These are phyloP conservation scores for Evernia prunastri DNA, from an alignment of 495 filamentous ascomycete species.

Conservation along the genomic window DNA sequence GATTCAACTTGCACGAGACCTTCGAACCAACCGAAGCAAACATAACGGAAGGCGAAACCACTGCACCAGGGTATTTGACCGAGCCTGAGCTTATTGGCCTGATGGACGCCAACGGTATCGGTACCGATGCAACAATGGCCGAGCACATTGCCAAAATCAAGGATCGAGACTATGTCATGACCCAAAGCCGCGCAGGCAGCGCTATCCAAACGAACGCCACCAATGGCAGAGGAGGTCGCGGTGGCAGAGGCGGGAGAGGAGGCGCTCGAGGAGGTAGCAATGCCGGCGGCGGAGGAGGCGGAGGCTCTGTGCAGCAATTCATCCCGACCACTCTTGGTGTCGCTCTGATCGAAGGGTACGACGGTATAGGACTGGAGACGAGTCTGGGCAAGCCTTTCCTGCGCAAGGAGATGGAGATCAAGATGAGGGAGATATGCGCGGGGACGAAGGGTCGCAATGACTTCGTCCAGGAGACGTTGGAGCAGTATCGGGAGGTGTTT, in stretches of 20 bases:
- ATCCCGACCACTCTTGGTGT: slow-evolving; percentile 86
- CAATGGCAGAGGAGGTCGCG: slow-evolving; percentile 33
- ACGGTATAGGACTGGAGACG: slow-evolving; percentile 81
- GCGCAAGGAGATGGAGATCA: slow-evolving; percentile 92
- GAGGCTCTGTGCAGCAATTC: slow-evolving; percentile 67
- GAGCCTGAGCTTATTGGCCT: slow-evolving; percentile 95
- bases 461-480: slow-evolving; percentile 72
- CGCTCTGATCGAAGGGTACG: slow-evolving; percentile 87
- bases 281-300: slow-evolving; percentile 38
- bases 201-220: slow-evolving; percentile 21
- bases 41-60: slow-evolving; percentile 81
- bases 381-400: slow-evolving; percentile 95
- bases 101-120: slow-evolving; percentile 98
- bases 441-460: slow-evolving; percentile 66
- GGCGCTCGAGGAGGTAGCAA: slow-evolving; percentile 36
- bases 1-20: slow-evolving; percentile 65
- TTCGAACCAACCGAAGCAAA: slow-evolving; percentile 88
- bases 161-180: slow-evolving; percentile 73
- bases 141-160: slow-evolving; percentile 97
- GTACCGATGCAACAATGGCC: slow-evolving; percentile 97
- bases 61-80: slow-evolving; percentile 76
- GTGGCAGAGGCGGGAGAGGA: slow-evolving; percentile 42
- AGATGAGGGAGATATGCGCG: slow-evolving; percentile 92
- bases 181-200: slow-evolving; percentile 45
- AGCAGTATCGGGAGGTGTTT: slow-evolving; percentile 80